A percentile compares a stretch with the other conserved stretches of the same genome.
Evolutionary conservation across 2,329 filamentous ascomycete species (phyloP).

Genomic region (Microsporum ferrugineum): DNA sequence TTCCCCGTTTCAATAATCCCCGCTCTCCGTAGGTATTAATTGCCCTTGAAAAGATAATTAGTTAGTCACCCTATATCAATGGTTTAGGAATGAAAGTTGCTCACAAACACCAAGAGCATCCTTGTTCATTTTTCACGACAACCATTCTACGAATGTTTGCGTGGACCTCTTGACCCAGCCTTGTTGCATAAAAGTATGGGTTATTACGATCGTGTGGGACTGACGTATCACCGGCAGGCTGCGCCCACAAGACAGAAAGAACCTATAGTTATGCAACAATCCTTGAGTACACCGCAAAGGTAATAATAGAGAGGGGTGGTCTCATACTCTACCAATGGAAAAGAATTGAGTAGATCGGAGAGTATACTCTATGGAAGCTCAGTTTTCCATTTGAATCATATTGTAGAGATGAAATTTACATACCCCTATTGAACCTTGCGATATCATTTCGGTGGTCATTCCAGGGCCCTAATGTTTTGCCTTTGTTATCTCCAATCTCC

Average conservation of each 20-base stretch:
- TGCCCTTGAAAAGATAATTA: constrained; percentile 19
- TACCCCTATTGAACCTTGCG: background rate
- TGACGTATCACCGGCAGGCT: constrained; percentile 18
- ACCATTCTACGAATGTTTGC: constrained; percentile 26
- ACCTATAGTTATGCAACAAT: constrained; percentile 13
- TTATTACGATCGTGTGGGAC: constrained; percentile 1
- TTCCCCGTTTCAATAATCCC: constrained; percentile 28
- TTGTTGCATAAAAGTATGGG: constrained; percentile 3
- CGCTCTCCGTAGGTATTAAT: constrained; percentile 31
- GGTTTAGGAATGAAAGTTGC: constrained; percentile 3
- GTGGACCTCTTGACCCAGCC: constrained; percentile 19
- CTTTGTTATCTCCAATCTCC: background rate
- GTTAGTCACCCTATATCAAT: background rate
- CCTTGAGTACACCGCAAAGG: background rate
- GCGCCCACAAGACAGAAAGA: constrained; percentile 25
- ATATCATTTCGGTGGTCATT: background rate
- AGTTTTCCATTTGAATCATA: background rate
- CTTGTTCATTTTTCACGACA: constrained; percentile 19
- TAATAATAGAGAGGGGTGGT: background rate
- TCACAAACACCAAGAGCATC: constrained; percentile 27
- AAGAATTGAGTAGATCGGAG: background rate
- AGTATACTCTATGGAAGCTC: background rate
- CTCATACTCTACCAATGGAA: background rate
- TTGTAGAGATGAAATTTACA: background rate
- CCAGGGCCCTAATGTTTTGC: background rate